Base-by-base conservation (phyloP, 306 rosid species). In the Castanea crenata region DNA sequence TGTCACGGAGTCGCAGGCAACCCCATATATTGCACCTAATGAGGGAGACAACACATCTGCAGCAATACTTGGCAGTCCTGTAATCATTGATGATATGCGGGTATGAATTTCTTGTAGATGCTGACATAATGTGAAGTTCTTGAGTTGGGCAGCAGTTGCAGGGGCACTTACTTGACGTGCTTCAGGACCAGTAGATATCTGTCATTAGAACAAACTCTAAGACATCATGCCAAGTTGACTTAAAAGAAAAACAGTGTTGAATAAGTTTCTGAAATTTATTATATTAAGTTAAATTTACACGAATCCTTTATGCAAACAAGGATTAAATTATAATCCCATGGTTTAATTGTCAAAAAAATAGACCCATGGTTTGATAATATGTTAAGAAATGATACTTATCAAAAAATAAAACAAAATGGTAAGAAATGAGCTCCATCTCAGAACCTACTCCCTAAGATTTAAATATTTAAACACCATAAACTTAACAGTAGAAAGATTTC, bases 161-260 rank as follows among this genome's bases (percentile, higher is more conserved):
- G 98, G 96, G 77, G 93, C 96, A 82, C 70, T 91, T 49, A 95
- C 93, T 87, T 95, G 99, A 68, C 97, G 94, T 52, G 99, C 90
- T 89, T 95, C 99, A 32, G 96, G 97, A 79, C 99, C 99, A 68
- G 98, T 84, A 65, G 99, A 93, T 86, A 95, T 91, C 99, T 95
- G 90, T 78, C 89, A 83, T 62, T 54, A 77, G 35, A 75, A 85
- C 13, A 56, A 51, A 86, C 64, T 46, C 41, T 25, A 67, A 79
- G 81, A 76, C 34, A 64, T 49, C 32, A 32, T 31, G 71, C 13
- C n/a, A 67, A 51, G 58, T 16, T 67, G 46, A 74, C 63, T 76
- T 57, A 20, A 34, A 38, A 29, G 35, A 71, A 55, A 44, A 74
- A 67, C 68, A 63, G 52, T 57, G 49, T 63, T 75, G 38, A 68